Evolutionary conservation across 257 asterid genomes (phyloP).

Genomic region (Solanum lycopersicoides): DNA sequence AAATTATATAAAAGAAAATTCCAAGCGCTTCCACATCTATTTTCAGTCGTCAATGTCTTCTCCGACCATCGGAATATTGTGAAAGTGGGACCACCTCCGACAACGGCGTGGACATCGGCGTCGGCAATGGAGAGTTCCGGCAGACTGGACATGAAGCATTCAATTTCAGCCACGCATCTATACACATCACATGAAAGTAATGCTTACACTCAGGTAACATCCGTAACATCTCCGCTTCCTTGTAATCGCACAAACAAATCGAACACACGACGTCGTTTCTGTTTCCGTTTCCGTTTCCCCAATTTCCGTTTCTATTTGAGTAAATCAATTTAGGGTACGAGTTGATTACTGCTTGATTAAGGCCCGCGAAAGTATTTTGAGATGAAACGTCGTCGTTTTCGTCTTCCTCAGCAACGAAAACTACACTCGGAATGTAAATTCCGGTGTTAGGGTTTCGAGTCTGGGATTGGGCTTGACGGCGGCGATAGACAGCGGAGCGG

Average conservation of each 20-base stretch:
- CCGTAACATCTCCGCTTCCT: constrained; percentile 75
- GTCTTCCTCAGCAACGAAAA: constrained; percentile 74
- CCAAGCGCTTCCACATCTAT: neutral
- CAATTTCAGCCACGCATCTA: constrained; percentile 86
- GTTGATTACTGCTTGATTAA: constrained; percentile 58
- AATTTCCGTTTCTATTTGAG: constrained; percentile 24
- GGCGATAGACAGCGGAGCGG: constrained; percentile 31
- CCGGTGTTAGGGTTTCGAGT: constrained; percentile 7
- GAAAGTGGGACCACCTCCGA: constrained; percentile 72
- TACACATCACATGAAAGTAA: constrained; percentile 68
- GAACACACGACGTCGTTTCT: constrained; percentile 52
- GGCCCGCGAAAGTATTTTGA: constrained; percentile 44
- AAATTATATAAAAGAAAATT: no score
- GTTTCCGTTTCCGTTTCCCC: constrained; percentile 10
- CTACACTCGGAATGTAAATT: constrained; percentile 53
- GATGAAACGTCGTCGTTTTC: constrained; percentile 19
- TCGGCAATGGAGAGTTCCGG: constrained; percentile 80
- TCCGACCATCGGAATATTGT: constrained; percentile 56
- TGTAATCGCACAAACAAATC: constrained; percentile 69
- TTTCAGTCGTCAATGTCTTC: constrained; percentile 22
- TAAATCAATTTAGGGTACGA: constrained; percentile 68
- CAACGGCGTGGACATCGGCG: constrained; percentile 81
- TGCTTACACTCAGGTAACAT: constrained; percentile 85
- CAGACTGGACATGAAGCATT: constrained; percentile 80
- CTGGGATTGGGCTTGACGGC: constrained; percentile 11